Percentiles rank a stretch among this genome's conserved stretches.
These are phyloP conservation scores for Catenaria anguillulae DNA, from an alignment of 371 early-diverging fungal genomes.

Conservation along the genomic window DNA sequence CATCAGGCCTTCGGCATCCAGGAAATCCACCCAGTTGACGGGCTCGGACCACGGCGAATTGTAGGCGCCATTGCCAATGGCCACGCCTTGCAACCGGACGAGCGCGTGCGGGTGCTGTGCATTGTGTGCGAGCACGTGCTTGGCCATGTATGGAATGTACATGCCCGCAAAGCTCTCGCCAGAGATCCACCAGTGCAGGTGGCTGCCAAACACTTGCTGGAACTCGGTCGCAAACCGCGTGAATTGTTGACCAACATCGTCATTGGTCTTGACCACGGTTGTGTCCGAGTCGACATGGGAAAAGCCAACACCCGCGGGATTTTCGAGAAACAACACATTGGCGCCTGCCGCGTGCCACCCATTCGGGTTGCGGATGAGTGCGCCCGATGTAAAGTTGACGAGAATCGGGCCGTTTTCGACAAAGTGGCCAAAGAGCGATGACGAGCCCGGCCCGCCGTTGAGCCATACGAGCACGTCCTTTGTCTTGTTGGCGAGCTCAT, in stretches of 20 bases:
- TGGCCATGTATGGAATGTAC: slow-evolving; percentile 4
- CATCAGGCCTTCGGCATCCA: no score
- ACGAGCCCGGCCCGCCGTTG: background rate
- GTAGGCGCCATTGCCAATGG: slow-evolving; percentile 16
- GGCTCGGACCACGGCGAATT: no score
- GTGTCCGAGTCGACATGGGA: background rate
- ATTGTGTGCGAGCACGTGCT: background rate
- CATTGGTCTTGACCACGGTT: background rate
- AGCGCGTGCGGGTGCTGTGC: background rate
- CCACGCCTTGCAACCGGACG: slow-evolving; percentile 17
- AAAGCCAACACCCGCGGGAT: slow-evolving; percentile 4
- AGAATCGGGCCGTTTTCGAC: slow-evolving; percentile 3
- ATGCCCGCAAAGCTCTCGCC: slow-evolving; percentile 6
- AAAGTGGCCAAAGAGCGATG: slow-evolving; percentile 1
- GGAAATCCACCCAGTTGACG: no score
- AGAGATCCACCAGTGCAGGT: background rate
- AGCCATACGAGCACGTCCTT: slow-evolving; percentile 2
- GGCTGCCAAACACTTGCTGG: background rate
- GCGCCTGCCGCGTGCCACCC: background rate
- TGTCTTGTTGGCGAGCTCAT: background rate
- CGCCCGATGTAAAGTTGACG: background rate
- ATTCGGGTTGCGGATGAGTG: background rate
- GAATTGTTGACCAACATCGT: slow-evolving; percentile 3
- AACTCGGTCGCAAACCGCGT: background rate
- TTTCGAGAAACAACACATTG: slow-evolving; percentile 1